Base-by-base conservation (phyloP, 768 basidiomycete species). In the Pholiota microspora region DNA sequence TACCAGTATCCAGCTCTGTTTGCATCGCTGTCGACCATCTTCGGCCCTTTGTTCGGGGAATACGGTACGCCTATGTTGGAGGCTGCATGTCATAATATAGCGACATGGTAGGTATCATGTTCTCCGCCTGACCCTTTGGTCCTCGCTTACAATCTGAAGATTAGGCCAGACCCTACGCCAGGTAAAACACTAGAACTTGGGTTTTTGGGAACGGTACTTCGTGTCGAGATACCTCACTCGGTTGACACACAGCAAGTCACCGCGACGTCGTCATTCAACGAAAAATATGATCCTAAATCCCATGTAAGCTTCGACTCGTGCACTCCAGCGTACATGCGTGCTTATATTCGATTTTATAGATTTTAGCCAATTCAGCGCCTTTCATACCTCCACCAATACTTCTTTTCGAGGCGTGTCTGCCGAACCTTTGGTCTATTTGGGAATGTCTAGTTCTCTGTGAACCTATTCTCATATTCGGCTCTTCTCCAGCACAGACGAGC, bases 401-500 rank as follows among this genome's bases (percentile, higher is more conserved):
- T 8, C 74, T 84, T 6, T 85, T 89, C 56, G 86, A 88, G 62
- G 81, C 85, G 0, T 79, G 80, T 13, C 60, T 89, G 24, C 67
- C 85, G 2, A 80, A 89, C 59, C 67, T 90, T 23, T 91, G 88
- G 89, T 88, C 90, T 4, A 78, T 88, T 50, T 99, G 96, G 96
- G 96, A 99, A 69, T 94, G 94, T 51, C 73, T 98, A 0, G 78
- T 98, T 0, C 77, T 98, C 8, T 92, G 88, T 57, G 95, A 99
- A 65, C 93, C 96, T 0, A 79, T 99, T 6, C 71, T 98, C 16
- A 77, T 98, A 25, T 94, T 88, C 60, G 89, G 89, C 2, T 69
- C 83, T 1, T 86, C 86, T 0, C 93, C 95, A 16, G 81, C 89
- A 0, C 78, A 85, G 65, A 92, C 89, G 0, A 94, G 92, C 58